These are phyloP conservation scores for Leptodermis oblonga DNA, from an alignment of 257 asterid species.

Conservation along the genomic window DNA sequence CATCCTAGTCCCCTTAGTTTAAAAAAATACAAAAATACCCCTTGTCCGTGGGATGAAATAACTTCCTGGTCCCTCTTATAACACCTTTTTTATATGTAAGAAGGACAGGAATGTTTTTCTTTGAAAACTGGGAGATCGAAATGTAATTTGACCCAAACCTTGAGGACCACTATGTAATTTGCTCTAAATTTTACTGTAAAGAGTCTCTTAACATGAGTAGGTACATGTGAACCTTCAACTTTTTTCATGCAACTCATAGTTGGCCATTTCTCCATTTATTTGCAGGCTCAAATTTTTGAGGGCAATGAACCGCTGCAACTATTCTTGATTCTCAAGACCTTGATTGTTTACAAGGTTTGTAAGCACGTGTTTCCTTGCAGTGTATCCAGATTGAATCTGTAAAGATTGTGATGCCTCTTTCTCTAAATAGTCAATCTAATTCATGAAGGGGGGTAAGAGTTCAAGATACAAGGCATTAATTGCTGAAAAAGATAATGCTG, in stretches of 20 bases:
- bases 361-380: background rate
- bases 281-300: constrained; percentile 65
- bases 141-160: too few species aligned
- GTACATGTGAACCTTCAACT: background rate
- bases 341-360: constrained; percentile 63
- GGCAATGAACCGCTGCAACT: constrained; percentile 63
- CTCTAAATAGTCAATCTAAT: constrained; percentile 14
- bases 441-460: constrained; percentile 65
- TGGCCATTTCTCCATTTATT: constrained; percentile 13
- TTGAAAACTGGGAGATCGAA: too few species aligned
- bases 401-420: background rate
- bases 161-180: too few species aligned
- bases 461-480: constrained; percentile 51
- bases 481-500: constrained; percentile 51
- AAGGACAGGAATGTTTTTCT: too few species aligned
- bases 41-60: too few species aligned
- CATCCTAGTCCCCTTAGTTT: too few species aligned
- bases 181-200: too few species aligned
- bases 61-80: too few species aligned
- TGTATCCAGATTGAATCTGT: background rate
- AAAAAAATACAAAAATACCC: too few species aligned
- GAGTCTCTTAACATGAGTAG: background rate
- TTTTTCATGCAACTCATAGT: background rate
- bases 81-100: too few species aligned
- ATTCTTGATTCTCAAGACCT: constrained; percentile 62